Percentiles rank a stretch among this genome's conserved stretches.
Evolutionary conservation across 2,329 filamentous ascomycete genomes (phyloP).

Genomic region (Emericellopsis atlantica): DNA sequence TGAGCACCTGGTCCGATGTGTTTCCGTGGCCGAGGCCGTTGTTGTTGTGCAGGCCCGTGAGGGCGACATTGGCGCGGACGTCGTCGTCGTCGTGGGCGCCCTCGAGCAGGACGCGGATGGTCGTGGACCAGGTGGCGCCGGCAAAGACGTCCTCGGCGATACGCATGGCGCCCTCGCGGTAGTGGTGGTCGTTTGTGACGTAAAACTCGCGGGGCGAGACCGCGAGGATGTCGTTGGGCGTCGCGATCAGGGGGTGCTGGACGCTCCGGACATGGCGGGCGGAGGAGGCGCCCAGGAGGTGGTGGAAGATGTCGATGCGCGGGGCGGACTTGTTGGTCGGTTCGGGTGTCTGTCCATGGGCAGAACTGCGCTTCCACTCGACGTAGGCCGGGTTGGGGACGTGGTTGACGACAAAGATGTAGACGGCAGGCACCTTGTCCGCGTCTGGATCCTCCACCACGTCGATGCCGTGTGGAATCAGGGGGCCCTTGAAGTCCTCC

Average conservation of each 20-base stretch:
- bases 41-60: constrained; percentile 33
- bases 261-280: constrained; percentile 38
- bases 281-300: constrained; percentile 27
- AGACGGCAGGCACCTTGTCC: constrained; percentile 29
- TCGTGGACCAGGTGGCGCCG: constrained; percentile 32
- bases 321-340: constrained; percentile 28
- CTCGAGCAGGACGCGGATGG: constrained; percentile 28
- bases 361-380: constrained; percentile 1
- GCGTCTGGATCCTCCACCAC: constrained; percentile 33
- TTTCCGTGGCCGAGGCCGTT: constrained; percentile 43
- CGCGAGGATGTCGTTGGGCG: constrained; percentile 46
- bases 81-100: too few species aligned
- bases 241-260: constrained; percentile 35
- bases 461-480: constrained; percentile 49
- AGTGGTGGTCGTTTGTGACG: constrained; percentile 47
- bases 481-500: constrained; percentile 36
- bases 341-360: not conserved
- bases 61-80: constrained; percentile 28
- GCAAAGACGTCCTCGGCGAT: constrained; percentile 30
- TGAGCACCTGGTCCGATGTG: constrained; percentile 24
- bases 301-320: constrained; percentile 44
- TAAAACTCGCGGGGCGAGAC: constrained; percentile 33
- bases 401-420: constrained; percentile 50
- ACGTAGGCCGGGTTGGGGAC: constrained; percentile 30
- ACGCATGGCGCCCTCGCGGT: constrained; percentile 33